These are phyloP conservation scores for Mucor ambiguus DNA, from an alignment of 371 early-diverging fungal genomes.

Conservation along the genomic window DNA sequence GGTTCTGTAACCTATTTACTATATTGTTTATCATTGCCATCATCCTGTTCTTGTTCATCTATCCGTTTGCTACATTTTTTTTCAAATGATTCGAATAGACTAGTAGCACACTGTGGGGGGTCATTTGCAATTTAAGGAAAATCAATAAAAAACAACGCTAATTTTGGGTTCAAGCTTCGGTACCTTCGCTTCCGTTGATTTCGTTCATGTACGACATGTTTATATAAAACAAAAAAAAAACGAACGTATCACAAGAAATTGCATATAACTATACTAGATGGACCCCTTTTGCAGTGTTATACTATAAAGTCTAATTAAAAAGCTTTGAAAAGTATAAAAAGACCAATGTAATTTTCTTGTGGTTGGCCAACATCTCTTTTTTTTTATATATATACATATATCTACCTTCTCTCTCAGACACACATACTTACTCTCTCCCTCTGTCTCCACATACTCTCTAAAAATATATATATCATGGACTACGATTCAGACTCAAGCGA, in stretches of 20 bases:
- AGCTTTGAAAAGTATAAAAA: background rate
- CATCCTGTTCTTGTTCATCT: conserved; percentile 23
- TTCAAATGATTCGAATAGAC: background rate
- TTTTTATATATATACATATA: conserved; percentile 1
- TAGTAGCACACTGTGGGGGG: background rate
- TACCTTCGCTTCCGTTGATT: conserved; percentile 8
- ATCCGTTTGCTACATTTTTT: conserved; percentile 19
- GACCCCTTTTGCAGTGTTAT: conserved; percentile 3
- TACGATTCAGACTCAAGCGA: conserved; percentile 38
- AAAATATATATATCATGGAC: conserved; percentile 18
- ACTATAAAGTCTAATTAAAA: conserved; percentile 4
- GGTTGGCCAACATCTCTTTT: background rate
- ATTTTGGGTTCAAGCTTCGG: conserved; percentile 11
- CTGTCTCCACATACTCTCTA: background rate
- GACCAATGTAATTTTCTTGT: background rate
- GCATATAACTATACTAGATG: background rate
- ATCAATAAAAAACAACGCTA: conserved; percentile 7
- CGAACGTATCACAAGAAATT: background rate
- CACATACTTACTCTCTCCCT: conserved; percentile 4
- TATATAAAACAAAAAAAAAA: conserved; percentile 10
- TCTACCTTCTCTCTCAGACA: conserved; percentile 9
- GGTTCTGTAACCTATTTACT: conserved; percentile 21
- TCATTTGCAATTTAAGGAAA: conserved; percentile 8
- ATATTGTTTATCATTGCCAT: conserved; percentile 14
- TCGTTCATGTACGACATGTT: conserved; percentile 8